Evolutionary conservation across 1,284 basidiomycete species (phyloP), one percentile per base, ranked within the genome.

Genomic region (Somion occarium): DNA sequence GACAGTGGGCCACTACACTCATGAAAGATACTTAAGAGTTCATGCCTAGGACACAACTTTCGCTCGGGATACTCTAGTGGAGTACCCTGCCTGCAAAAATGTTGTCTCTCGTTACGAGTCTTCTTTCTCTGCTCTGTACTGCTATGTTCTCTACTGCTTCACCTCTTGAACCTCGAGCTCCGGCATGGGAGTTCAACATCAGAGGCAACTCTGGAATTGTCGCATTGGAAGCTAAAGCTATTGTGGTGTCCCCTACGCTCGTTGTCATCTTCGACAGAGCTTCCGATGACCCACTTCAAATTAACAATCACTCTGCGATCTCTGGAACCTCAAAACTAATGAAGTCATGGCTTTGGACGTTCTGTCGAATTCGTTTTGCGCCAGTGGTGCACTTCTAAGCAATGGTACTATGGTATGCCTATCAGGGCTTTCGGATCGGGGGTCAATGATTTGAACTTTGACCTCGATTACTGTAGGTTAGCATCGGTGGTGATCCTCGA

Each of bases 311-410:
- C 52, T 60, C 72, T 1, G 75, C 12, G 69, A 69, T 0, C 57
- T 78, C 13, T 79, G 71, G 68, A 64, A 75, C 60, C 63, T 75
- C 20, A 61, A 73, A 56, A 69, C 71, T 3, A 68, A 70, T 52
- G 69, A 65, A 1, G 70, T 71, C 5, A 64, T 61, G 3, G 61
- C 78, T 0, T 58, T 81, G 34, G 61, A 74, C 37, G 64, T 78
- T 38, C 48, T 71, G 15, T 73, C 76, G 1, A 74, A 81, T 62
- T 70, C 71, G 1, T 81, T 80, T 64, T 81, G 79, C 57, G 78
- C 76, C 0, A 73, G 72, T 18, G 77, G 78, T 3, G 68, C 64
- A 1, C 69, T 76, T 56, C 63, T 80, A 44, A 72, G 72, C 41
- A 79, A 80, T 50, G 75, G 75, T 11, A 72, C 73, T 15, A 73